phyloP scores from a whole-genome alignment of 306 rosid species.

The Acacia acuminata region DNA sequence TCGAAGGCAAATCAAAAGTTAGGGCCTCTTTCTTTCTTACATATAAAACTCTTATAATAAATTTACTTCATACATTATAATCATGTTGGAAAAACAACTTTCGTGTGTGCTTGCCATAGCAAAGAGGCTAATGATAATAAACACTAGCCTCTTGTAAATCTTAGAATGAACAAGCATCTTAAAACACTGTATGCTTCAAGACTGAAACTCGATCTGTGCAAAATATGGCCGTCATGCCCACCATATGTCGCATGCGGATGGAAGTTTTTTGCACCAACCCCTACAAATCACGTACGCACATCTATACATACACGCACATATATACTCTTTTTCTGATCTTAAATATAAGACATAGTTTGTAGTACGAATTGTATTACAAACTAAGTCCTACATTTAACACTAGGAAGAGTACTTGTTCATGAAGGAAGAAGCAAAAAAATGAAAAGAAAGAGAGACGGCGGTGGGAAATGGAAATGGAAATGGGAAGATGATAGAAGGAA shows the following conservation, averaged over 20 bases:
- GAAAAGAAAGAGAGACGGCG: neutral
- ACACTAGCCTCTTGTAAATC: constrained; percentile 47
- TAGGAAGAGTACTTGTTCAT: no score
- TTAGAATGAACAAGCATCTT: constrained; percentile 40
- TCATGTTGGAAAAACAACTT: no score
- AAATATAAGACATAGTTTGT: no score
- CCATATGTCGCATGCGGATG: constrained; percentile 73
- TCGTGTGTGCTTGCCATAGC: constrained; percentile 40
- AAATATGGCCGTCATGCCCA: constrained; percentile 84
- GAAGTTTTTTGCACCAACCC: constrained; percentile 64
- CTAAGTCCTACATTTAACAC: no score
- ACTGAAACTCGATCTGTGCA: constrained; percentile 59
- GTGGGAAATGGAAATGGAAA: neutral
- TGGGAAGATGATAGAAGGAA: neutral
- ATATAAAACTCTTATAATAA: no score
- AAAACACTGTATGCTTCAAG: constrained; percentile 43
- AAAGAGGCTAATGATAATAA: constrained; percentile 41
- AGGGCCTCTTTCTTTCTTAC: no score
- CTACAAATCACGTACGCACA: no score
- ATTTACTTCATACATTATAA: no score
- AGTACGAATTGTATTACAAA: no score
- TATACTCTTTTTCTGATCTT: no score
- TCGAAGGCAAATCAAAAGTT: neutral
- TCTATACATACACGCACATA: no score
- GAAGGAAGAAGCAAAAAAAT: neutral